Evolutionary conservation across 441 rosid genomes (phyloP).

Genomic region (Adansonia rubrostipa): DNA sequence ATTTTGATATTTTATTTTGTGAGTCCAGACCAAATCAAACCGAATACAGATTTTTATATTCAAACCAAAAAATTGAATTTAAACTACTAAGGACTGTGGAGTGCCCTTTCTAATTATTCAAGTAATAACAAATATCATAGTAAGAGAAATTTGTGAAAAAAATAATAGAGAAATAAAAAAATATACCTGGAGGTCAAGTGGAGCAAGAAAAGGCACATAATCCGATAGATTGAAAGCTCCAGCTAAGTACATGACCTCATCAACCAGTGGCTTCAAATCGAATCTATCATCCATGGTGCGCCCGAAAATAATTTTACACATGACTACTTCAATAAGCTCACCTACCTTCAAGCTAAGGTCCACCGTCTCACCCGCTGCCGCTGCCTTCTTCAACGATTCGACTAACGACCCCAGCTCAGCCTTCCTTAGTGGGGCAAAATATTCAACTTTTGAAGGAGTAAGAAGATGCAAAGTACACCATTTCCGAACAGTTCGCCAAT

Average conservation of each 20-base stretch:
- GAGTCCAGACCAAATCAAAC: too few species aligned
- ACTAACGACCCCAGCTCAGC: conserved; percentile 34
- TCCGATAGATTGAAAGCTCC: conserved; percentile 41
- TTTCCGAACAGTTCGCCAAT: conserved; percentile 42
- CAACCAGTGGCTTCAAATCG: conserved; percentile 26
- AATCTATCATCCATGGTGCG: conserved; percentile 7
- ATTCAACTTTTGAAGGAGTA: conserved; percentile 27
- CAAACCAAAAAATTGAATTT: too few species aligned
- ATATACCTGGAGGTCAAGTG: conserved; percentile 37
- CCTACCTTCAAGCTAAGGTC: conserved; percentile 31
- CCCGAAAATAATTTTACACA: conserved; percentile 40
- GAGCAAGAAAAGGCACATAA: conserved; percentile 33
- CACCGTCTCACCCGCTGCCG: conserved; percentile 9
- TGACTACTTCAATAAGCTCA: conserved; percentile 24
- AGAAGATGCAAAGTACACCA: conserved; percentile 35
- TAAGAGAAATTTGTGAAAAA: neutral
- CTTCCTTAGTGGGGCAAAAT: conserved; percentile 27
- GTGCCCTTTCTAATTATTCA: too few species aligned
- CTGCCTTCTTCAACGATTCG: conserved; percentile 25
- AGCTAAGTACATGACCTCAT: conserved; percentile 22
- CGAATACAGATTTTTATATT: too few species aligned
- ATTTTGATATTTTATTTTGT: too few species aligned
- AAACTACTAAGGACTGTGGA: too few species aligned
- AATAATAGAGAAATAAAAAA: neutral
- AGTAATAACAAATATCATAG: neutral